Evolutionary conservation across 176 grass and related monocot genomes (phyloP).

Genomic region (Triticum urartu): DNA sequence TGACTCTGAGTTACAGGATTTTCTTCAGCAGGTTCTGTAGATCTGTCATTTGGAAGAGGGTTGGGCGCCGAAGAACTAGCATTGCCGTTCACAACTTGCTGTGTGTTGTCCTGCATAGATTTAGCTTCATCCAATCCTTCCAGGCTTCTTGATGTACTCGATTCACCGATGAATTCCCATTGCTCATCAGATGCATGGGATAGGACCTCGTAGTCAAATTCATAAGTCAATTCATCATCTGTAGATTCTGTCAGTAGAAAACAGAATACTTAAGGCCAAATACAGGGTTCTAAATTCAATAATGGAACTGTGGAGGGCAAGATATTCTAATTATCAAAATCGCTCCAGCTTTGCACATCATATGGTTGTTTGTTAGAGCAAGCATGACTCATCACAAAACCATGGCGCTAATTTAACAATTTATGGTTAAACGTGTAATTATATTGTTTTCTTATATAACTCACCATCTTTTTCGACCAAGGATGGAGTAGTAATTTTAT

Average conservation of each 20-base stretch:
- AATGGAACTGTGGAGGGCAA: background rate
- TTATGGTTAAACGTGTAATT: background rate
- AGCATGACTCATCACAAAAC: background rate
- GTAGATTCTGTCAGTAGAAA: constrained; percentile 65
- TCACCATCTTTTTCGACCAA: constrained; percentile 82
- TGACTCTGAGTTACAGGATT: constrained; percentile 11
- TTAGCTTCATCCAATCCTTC: constrained; percentile 41
- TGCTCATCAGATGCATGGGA: constrained; percentile 87
- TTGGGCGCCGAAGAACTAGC: constrained; percentile 21
- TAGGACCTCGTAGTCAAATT: constrained; percentile 81
- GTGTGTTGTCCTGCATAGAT: constrained; percentile 21
- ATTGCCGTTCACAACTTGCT: constrained; percentile 16
- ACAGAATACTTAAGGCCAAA: constrained; percentile 30
- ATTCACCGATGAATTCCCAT: constrained; percentile 59
- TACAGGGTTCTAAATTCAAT: background rate
- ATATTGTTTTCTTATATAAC: constrained; percentile 11
- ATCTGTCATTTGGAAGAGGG: constrained; percentile 24
- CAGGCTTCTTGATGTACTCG: constrained; percentile 45
- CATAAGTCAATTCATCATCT: constrained; percentile 78
- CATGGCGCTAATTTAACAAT: background rate
- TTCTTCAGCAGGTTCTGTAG: constrained; percentile 32
- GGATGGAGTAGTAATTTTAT: constrained; percentile 57
- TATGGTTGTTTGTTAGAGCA: constrained; percentile 22
- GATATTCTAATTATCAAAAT: background rate
- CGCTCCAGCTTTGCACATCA: background rate